Base-by-base conservation (phyloP, 2,329 filamentous ascomycete genomes). In the Beauveria pseudobassiana region DNA sequence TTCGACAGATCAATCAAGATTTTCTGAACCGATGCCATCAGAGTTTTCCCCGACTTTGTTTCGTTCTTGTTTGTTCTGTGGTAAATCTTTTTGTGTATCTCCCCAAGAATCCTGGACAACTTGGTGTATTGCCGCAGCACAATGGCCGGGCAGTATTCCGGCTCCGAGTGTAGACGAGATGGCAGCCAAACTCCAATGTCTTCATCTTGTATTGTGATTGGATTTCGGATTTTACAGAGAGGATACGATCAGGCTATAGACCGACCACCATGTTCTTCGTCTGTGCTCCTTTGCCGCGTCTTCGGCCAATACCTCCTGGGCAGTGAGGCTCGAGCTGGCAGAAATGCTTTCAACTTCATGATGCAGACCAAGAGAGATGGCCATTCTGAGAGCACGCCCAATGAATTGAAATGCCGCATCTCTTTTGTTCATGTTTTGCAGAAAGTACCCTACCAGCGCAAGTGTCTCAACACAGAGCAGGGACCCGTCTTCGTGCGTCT, bases 401-500 rank as follows among this genome's bases (percentile, higher is more conserved):
- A 81, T 77, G 63, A 83, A 83, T 22, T 83, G 72, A 59, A 81
- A 84, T 0, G 82, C 81, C 2, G 80, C 80, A 67, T 84, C 81
- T 22, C 79, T 74, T 0, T 80, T 75, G 65, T 83, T 83, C 63
- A 84, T 73, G 63, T 82, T 83, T 64, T 84, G 81, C 76, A 84
- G 78, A 48, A 82, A 84, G 65, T 83, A 83, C 16, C 80, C 81
- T 1, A 82, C 76, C 52, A 83, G 76, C 9, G 80, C 79, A 8
- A 84, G 70, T 1, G 82, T 80, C 66, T 84, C 81, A 2, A 84
- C 80, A 48, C 81, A 82, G 20, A 81, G 70, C 2, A 83, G 76
- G 0, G 80, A 83, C 0, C 80, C 80, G 56, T 82, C 77, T 64
- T 83, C 82, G 60, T 85, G 79, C 2, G 82, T 76, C 52, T 83